Percentiles rank a stretch among this genome's conserved stretches.
phyloP scores from a whole-genome alignment of 2,329 filamentous ascomycete species.

The Fulvia fulva region DNA sequence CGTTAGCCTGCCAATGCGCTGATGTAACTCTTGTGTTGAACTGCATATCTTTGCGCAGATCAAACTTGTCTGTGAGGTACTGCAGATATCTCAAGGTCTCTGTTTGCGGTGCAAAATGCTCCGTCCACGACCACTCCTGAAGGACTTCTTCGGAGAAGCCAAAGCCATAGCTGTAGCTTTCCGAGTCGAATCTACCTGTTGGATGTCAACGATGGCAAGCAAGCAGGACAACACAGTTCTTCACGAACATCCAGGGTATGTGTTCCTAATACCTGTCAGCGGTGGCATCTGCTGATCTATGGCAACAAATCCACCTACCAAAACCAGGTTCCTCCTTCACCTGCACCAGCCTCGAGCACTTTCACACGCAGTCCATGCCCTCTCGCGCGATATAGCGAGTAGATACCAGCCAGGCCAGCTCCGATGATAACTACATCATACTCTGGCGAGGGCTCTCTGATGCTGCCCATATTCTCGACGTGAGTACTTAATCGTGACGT shows the following conservation, averaged over 20 bases:
- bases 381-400: conserved; percentile 39
- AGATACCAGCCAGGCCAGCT: conserved; percentile 41
- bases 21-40: conserved; percentile 39
- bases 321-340: conserved; percentile 33
- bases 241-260: conserved; percentile 32
- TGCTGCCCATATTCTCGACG: conserved; percentile 2
- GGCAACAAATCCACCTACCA: conserved; percentile 30
- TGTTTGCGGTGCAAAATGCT: conserved; percentile 35
- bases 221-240: too few species aligned
- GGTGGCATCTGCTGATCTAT: conserved; percentile 30
- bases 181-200: conserved; percentile 14
- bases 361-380: conserved; percentile 28
- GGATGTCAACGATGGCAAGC: too few species aligned
- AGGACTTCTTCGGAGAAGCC: conserved; percentile 31
- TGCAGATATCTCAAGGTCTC: conserved; percentile 36
- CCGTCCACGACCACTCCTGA: conserved; percentile 32
- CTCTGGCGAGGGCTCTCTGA: conserved; percentile 1
- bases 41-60: conserved; percentile 37
- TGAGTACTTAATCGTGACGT: too few species aligned
- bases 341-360: conserved; percentile 28
- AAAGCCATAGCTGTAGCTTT: conserved; percentile 24
- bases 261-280: conserved; percentile 38
- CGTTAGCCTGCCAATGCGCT: conserved; percentile 33
- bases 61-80: conserved; percentile 32
- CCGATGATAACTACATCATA: conserved; percentile 32